Evolutionary conservation across 805 yeast genomes (phyloP).

Genomic region (Kuraishia ogatae): DNA sequence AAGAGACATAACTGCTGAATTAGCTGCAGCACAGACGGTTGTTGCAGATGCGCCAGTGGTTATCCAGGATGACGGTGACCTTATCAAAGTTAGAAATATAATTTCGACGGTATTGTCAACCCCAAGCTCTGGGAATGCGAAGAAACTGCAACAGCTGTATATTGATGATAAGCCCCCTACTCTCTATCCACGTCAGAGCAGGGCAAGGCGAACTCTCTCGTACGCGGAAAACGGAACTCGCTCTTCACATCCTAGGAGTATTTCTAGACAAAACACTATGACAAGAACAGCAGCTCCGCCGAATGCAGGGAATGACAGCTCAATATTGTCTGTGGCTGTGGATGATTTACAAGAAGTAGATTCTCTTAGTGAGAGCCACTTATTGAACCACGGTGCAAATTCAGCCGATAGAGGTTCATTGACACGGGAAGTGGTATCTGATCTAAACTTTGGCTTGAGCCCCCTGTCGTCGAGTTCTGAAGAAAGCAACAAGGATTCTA

Average conservation of each 20-base stretch:
- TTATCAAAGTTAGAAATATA: neutral
- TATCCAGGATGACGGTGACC: neutral
- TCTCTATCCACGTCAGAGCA: neutral
- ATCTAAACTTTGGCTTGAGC: neutral
- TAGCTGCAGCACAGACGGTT: neutral
- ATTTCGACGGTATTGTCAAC: neutral
- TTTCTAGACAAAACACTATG: neutral
- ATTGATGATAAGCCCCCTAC: constrained; percentile 2
- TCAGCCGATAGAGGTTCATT: too few relatives aligned
- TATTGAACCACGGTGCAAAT: too few relatives aligned
- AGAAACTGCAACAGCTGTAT: neutral
- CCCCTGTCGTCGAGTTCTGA: neutral
- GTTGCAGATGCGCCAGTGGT: neutral
- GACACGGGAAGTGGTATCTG: neutral
- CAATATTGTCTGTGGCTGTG: neutral
- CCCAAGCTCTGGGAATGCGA: neutral
- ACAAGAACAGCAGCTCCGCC: neutral
- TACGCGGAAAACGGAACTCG: neutral
- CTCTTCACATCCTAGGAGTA: neutral
- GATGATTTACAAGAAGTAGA: neutral
- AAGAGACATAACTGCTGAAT: neutral
- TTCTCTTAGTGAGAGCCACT: neutral
- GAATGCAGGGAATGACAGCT: neutral
- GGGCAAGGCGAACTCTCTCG: neutral
- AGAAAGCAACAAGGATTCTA: neutral